Percentiles rank a stretch among this genome's conserved stretches.
Conservation (phyloP, 306 rosid genomes). For the Ormosia emarginata region DNA sequence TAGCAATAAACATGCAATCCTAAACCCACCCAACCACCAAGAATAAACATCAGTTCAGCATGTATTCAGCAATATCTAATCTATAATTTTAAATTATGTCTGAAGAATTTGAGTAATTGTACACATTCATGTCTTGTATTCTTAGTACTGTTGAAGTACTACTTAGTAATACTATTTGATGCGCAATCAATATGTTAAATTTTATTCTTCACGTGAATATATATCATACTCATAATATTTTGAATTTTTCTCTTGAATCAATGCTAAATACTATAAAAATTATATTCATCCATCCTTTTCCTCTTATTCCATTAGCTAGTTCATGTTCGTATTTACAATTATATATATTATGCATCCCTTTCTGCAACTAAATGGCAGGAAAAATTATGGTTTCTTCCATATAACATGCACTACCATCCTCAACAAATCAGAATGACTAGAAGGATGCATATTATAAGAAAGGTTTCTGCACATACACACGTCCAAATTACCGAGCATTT, state of each 20-base stretch:
- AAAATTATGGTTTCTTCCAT: background rate
- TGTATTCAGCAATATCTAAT: background rate
- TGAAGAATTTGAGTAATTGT: background rate
- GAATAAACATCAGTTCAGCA: background rate
- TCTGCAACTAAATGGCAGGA: background rate
- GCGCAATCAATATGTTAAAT: background rate
- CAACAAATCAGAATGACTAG: background rate
- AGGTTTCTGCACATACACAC: background rate
- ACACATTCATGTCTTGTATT: slow-evolving; percentile 7
- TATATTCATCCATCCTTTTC: background rate
- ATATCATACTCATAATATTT: background rate
- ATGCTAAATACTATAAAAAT: background rate
- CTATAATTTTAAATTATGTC: background rate
- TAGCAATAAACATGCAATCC: background rate
- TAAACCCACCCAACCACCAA: background rate
- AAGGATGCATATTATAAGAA: background rate
- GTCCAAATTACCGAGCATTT: too few species aligned
- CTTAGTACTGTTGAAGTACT: slow-evolving; percentile 11
- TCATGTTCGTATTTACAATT: background rate
- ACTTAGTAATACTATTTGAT: background rate
- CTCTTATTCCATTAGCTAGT: background rate
- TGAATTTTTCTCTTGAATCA: background rate
- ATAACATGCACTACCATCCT: background rate
- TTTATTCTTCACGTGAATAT: background rate
- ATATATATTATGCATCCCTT: background rate